Conservation (phyloP, 140 eudicot genomes). For the Flaveria floridana region DNA sequence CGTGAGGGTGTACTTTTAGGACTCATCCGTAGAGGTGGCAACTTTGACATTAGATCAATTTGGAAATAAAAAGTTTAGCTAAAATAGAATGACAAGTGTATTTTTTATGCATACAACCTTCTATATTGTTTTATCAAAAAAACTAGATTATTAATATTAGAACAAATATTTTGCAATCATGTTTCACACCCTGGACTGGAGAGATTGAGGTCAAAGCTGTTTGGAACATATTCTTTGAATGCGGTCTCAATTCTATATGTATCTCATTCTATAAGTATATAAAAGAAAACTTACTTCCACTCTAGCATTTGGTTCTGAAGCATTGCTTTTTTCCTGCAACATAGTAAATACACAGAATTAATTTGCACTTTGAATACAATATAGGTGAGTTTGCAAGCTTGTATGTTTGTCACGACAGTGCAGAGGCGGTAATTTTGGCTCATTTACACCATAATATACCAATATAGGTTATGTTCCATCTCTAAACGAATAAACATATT, state of each 20-base stretch:
- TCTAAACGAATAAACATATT: background rate
- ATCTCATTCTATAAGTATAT: background rate
- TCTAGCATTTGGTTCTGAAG: conserved; percentile 31
- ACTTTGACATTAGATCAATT: too few species aligned
- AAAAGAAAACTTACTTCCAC: conserved; percentile 32
- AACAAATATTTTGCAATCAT: background rate
- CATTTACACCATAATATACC: background rate
- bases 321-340: conserved; percentile 25
- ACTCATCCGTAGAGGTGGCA: too few species aligned
- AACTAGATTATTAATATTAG: background rate
- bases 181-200: background rate
- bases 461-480: background rate
- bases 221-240: background rate
- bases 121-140: background rate
- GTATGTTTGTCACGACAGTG: background rate
- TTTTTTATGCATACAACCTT: background rate
- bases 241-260: background rate
- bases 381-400: conserved; percentile 1
- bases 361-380: background rate
- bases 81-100: too few species aligned
- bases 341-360: conserved; percentile 3
- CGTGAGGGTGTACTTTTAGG: too few species aligned
- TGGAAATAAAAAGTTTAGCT: too few species aligned
- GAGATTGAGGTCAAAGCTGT: background rate
- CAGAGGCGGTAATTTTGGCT: background rate